Evolutionary conservation across 192 early-diverging fungal genomes (phyloP), one percentile per base, ranked within the genome.

Genomic region (Dispira parvispora): DNA sequence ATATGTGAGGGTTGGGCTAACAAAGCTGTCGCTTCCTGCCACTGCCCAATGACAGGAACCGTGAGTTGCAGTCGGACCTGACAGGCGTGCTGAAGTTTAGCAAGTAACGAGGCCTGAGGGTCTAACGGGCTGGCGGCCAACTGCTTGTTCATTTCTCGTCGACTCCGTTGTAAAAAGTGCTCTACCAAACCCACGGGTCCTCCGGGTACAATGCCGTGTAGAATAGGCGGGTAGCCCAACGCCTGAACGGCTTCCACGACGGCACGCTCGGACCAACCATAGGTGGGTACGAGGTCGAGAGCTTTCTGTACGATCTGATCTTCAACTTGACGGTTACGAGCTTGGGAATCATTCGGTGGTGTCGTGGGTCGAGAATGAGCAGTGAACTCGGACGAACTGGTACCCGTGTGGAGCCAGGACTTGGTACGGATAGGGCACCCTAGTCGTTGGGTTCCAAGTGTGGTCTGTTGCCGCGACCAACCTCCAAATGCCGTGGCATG

Each of bases 1-100:
- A 87, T 70, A 65, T 93, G 91, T 58, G 77, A 76, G 6, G 94
- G 94, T 60, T 82, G 84, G 0, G 84, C 85, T 79, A 94, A 77
- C 16, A 94, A 65, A 9, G 87, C 79, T 3, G 83, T 69, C 5
- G 86, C 84, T 52, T 91, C 82, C 18, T 87, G 88, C 91, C 91
- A 94, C 28, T 72, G 78, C 12, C 74, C 62, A 14, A 84, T 66
- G 50, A 82, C 81, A n/a, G 89, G 90, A 50, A 74, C 73, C 12
- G 87, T 86, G 72, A 86, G 73, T 43, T 82, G 76, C 46, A 94
- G 68, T 18, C 94, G 72, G 3, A 73, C 74, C 26, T 79, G 67
- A 53, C 78, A 84, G 28, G 82, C 78, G 12, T 78, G 63, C 11
- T 78, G 75, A 27, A 92, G 77, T 62, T 79, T 82, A 20, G 84